Percentiles rank a stretch among this genome's conserved stretches.
These are phyloP conservation scores for Dioszegia hungarica DNA, from an alignment of 768 basidiomycete species.

Conservation along the genomic window DNA sequence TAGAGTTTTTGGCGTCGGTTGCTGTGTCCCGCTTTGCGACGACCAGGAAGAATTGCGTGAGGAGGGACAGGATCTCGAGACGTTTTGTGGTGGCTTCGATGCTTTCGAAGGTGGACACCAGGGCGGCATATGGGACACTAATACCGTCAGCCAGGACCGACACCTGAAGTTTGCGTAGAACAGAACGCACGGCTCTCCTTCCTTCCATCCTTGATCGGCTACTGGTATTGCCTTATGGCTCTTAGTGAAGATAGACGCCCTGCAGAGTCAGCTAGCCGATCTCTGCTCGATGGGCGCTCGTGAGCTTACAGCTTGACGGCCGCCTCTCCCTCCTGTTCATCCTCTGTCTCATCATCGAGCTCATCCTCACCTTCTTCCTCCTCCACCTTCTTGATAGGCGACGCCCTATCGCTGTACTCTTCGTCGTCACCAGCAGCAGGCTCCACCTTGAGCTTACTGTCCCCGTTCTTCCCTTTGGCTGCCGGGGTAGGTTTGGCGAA, in stretches of 20 bases:
- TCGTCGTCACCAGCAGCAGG: constrained; percentile 16
- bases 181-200: constrained; percentile 69
- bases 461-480: constrained; percentile 12
- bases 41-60: constrained; percentile 82
- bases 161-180: too few relatives aligned
- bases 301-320: constrained; percentile 62
- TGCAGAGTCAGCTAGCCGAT: constrained; percentile 7
- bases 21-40: constrained; percentile 80
- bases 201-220: constrained; percentile 70
- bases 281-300: neutral
- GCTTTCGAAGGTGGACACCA: constrained; percentile 77
- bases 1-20: constrained; percentile 61
- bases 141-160: constrained; percentile 7
- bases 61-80: constrained; percentile 79
- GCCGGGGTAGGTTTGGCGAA: constrained; percentile 31
- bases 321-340: constrained; percentile 47
- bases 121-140: constrained; percentile 90
- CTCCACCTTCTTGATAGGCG: constrained; percentile 45
- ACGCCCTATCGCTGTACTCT: constrained; percentile 1
- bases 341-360: constrained; percentile 47
- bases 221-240: constrained; percentile 28
- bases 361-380: constrained; percentile 49
- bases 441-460: constrained; percentile 8
- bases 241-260: constrained; percentile 44
- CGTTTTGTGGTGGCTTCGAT: constrained; percentile 96